Evolutionary conservation across 2,329 filamentous ascomycete species (phyloP).

Genomic region (Ustulina deusta): DNA sequence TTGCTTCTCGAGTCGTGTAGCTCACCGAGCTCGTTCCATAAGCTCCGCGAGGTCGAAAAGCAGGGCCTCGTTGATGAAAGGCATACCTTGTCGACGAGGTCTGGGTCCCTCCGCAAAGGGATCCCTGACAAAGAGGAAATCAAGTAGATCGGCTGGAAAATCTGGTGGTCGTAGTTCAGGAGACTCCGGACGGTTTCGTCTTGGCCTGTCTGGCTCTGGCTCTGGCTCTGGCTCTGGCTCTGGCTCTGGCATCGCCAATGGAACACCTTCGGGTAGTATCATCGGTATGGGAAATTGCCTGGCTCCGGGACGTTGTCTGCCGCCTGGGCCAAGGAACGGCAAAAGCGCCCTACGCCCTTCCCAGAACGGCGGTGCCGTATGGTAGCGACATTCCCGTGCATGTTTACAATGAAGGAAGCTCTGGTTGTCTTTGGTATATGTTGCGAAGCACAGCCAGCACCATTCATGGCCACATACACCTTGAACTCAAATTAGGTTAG

Average conservation of each 20-base stretch:
- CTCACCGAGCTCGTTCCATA: constrained; percentile 8
- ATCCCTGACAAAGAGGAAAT: constrained; percentile 7
- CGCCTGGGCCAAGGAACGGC: constrained; percentile 27
- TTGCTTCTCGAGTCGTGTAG: background rate
- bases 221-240: background rate
- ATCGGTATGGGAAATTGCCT: background rate
- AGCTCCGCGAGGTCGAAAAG: constrained; percentile 14
- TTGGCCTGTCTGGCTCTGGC: background rate
- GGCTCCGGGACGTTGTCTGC: background rate
- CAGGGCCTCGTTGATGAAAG: constrained; percentile 12
- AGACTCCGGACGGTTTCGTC: constrained; percentile 1
- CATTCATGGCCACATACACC: constrained; percentile 55
- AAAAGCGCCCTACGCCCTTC: constrained; percentile 45
- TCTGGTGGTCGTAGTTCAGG: background rate
- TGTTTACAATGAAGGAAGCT: constrained; percentile 52
- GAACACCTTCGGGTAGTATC: background rate
- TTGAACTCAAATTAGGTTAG: constrained; percentile 18
- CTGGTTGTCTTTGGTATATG: constrained; percentile 46
- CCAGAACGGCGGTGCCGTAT: constrained; percentile 44
- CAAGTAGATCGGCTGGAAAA: background rate
- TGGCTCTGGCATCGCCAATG: background rate
- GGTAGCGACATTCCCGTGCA: constrained; percentile 47
- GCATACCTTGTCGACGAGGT: constrained; percentile 7
- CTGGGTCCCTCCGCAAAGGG: background rate
- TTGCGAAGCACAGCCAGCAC: constrained; percentile 55